phyloP scores from a whole-genome alignment of 345 rosid species.

The Geranium rotundifolium region DNA sequence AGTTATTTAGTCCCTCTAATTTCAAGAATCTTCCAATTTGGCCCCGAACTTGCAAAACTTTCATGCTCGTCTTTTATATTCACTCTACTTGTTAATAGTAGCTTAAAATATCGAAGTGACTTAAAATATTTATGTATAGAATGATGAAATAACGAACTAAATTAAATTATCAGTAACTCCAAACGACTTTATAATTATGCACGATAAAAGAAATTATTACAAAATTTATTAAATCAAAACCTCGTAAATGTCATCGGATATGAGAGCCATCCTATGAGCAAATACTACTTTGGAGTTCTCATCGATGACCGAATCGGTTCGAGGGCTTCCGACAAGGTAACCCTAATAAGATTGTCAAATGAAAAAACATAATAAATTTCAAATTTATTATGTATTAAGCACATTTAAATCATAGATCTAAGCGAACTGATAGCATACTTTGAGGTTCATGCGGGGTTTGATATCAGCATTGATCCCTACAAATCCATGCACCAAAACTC shows the following conservation, averaged over 20 bases:
- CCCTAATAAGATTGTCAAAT: slow-evolving; percentile 13
- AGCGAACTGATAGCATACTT: slow-evolving; percentile 7
- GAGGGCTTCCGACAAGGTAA: slow-evolving; percentile 19
- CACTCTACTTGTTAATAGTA: too few species aligned
- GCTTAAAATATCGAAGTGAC: too few species aligned
- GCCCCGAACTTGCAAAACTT: too few species aligned
- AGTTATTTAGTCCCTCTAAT: too few species aligned
- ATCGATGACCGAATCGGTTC: slow-evolving; percentile 15
- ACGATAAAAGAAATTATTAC: not conserved
- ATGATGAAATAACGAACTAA: too few species aligned
- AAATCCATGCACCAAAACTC: not conserved
- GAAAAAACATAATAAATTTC: not conserved
- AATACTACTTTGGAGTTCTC: slow-evolving; percentile 16
- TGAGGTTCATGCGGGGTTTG: slow-evolving; percentile 16
- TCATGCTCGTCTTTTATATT: too few species aligned
- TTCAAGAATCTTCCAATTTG: too few species aligned
- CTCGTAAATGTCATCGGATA: slow-evolving; percentile 23
- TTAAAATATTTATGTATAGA: too few species aligned
- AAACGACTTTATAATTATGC: too few species aligned
- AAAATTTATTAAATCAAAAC: slow-evolving; percentile 1
- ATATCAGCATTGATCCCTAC: slow-evolving; percentile 13
- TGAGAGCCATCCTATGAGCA: slow-evolving; percentile 20
- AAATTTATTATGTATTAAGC: not conserved
- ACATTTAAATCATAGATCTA: not conserved
- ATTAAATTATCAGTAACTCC: too few species aligned